Percentiles rank a stretch among this genome's conserved stretches.
Conservation (phyloP, 2,329 filamentous ascomycete genomes). For the Aspergillus costaricaensis region DNA sequence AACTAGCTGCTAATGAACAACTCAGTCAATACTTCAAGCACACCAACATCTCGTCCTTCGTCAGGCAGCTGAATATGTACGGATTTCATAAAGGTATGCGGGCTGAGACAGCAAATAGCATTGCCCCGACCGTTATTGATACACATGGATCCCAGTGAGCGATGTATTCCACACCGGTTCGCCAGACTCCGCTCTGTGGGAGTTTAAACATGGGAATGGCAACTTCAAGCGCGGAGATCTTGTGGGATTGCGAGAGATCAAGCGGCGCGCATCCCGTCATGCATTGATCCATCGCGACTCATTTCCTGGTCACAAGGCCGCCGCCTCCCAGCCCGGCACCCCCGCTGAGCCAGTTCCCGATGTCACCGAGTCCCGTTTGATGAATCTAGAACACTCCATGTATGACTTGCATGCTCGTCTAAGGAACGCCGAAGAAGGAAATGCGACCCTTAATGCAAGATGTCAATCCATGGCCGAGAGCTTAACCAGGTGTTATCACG, state of each 20-base stretch:
- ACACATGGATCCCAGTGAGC: slow-evolving; percentile 65
- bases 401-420: slow-evolving; percentile 78
- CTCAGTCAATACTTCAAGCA: slow-evolving; percentile 97
- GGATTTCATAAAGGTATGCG: slow-evolving; percentile 92
- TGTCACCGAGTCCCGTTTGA: slow-evolving; percentile 72
- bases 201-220: slow-evolving; percentile 97
- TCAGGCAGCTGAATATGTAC: slow-evolving; percentile 98
- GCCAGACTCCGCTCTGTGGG: slow-evolving; percentile 92
- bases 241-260: slow-evolving; percentile 89
- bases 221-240: slow-evolving; percentile 96
- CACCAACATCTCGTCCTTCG: slow-evolving; percentile 98
- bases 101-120: background rate
- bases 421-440: slow-evolving; percentile 79
- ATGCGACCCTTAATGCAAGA: slow-evolving; percentile 75
- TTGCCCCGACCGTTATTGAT: slow-evolving; percentile 13
- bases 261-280: slow-evolving; percentile 88
- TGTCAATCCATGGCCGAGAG: slow-evolving; percentile 82
- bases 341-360: slow-evolving; percentile 82
- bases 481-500: slow-evolving; percentile 70
- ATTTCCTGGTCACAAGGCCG: slow-evolving; percentile 75
- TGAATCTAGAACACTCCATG: slow-evolving; percentile 75
- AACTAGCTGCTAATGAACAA: slow-evolving; percentile 8
- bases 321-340: slow-evolving; percentile 77
- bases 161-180: slow-evolving; percentile 96
- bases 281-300: slow-evolving; percentile 89